These are phyloP conservation scores for Russula vinacea DNA, from an alignment of 768 basidiomycete genomes.

Conservation along the genomic window DNA sequence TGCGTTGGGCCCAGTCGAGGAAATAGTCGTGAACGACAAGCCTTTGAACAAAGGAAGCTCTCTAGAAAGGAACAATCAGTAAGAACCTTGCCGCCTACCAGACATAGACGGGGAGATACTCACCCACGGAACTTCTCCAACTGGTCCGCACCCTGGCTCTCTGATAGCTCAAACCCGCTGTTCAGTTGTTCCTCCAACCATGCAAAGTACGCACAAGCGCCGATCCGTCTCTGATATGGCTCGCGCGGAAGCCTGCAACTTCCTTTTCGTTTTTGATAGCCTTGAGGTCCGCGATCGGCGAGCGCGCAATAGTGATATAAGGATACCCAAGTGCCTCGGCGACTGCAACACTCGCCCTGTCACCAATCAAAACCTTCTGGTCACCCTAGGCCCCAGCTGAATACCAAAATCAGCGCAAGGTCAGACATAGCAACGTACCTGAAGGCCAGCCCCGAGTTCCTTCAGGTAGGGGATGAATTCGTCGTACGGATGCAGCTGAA, in stretches of 20 bases:
- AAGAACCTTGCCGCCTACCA: background rate
- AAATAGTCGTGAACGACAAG: constrained; percentile 89
- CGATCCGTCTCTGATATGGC: constrained; percentile 85
- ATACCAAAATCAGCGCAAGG: background rate
- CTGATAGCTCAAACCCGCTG: constrained; percentile 59
- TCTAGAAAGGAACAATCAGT: constrained; percentile 39
- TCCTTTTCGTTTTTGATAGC: constrained; percentile 79
- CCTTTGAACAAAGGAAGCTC: constrained; percentile 80
- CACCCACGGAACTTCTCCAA: constrained; percentile 81
- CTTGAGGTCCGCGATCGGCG: constrained; percentile 77
- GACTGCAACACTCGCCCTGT: constrained; percentile 77
- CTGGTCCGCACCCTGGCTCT: constrained; percentile 75
- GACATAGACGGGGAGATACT: constrained; percentile 34
- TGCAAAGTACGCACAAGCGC: constrained; percentile 88
- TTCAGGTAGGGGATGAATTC: constrained; percentile 63
- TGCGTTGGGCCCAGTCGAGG: constrained; percentile 87
- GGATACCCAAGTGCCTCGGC: constrained; percentile 76
- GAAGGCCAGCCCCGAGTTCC: constrained; percentile 42
- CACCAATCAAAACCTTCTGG: constrained; percentile 74
- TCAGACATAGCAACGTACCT: background rate
- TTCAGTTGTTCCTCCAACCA: constrained; percentile 89
- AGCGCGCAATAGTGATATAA: constrained; percentile 57
- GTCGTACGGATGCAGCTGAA: constrained; percentile 70
- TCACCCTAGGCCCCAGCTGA: background rate
- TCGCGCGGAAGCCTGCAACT: constrained; percentile 83